Evolutionary conservation across 2,329 filamentous ascomycete species (phyloP).

Genomic region (Aspergillus ochraceoroseus): DNA sequence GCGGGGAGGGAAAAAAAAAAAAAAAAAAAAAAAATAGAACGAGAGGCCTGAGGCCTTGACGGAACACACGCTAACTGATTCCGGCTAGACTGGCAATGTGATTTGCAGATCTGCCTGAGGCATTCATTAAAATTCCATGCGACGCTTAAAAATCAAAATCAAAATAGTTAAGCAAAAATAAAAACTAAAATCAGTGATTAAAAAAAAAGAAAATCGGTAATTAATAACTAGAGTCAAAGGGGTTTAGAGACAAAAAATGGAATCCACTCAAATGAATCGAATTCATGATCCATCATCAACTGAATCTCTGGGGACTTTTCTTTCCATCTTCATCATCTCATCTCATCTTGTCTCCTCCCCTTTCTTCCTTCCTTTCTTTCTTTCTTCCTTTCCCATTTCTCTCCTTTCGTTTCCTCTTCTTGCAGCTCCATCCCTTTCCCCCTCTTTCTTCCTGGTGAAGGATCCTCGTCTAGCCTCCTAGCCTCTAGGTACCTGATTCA

Average conservation of each 20-base stretch:
- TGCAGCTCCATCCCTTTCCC: background rate
- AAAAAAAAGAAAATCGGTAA: no score
- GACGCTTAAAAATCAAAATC: background rate
- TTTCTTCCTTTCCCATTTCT: conserved; percentile 1
- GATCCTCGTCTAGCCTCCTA: background rate
- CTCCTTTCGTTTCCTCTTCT: conserved; percentile 7
- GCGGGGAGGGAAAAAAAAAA: background rate
- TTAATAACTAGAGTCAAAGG: no score
- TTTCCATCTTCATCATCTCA: background rate
- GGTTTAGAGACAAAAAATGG: conserved; percentile 18
- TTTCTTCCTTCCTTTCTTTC: conserved; percentile 10
- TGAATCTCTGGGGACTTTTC: conserved; percentile 2
- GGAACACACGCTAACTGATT: no score
- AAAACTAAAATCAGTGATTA: no score
- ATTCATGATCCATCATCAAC: conserved; percentile 11
- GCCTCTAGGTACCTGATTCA: conserved; percentile 1
- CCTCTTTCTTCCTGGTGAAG: background rate
- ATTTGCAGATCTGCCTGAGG: conserved; percentile 10
- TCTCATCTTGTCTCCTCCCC: background rate
- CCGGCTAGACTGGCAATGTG: no score
- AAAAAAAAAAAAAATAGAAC: background rate
- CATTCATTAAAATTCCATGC: background rate
- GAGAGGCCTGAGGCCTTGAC: no score
- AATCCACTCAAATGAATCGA: no score
- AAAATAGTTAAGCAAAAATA: no score